phyloP scores from a whole-genome alignment of 2,329 filamentous ascomycete species.

The Reticulascus tulasneorum region DNA sequence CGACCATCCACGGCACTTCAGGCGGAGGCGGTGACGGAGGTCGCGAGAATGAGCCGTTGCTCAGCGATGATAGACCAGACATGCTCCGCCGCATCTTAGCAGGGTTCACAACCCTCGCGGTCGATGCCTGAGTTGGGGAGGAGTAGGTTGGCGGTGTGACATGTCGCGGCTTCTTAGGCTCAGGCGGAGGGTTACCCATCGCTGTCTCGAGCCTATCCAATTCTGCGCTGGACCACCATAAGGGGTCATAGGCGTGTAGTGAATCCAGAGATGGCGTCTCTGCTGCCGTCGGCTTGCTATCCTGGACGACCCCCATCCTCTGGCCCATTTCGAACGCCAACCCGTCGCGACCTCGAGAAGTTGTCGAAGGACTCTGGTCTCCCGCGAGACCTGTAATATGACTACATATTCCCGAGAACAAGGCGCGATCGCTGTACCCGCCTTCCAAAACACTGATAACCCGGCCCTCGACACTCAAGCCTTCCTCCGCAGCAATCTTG shows the following conservation, averaged over 20 bases:
- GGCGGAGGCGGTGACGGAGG: conserved; percentile 67
- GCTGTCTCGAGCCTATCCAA: conserved; percentile 67
- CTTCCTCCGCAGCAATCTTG: conserved; percentile 74
- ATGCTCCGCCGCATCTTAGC: conserved; percentile 61
- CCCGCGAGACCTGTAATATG: conserved; percentile 80
- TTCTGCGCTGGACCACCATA: conserved; percentile 66
- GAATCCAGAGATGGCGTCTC: conserved; percentile 20
- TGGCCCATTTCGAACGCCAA: conserved; percentile 57
- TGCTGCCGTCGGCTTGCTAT: conserved; percentile 23
- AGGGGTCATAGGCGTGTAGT: conserved; percentile 54
- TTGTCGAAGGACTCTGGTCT: conserved; percentile 32
- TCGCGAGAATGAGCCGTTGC: conserved; percentile 35
- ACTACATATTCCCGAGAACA: conserved; percentile 84
- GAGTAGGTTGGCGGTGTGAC: conserved; percentile 69
- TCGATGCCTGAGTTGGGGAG: conserved; percentile 83
- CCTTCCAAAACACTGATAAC: conserved; percentile 93
- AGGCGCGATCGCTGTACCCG: conserved; percentile 88
- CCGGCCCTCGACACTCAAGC: conserved; percentile 72
- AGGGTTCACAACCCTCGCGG: conserved; percentile 71
- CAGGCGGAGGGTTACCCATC: conserved; percentile 44
- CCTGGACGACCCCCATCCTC: conserved; percentile 38
- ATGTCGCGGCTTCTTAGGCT: conserved; percentile 50
- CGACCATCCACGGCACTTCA: conserved; percentile 79
- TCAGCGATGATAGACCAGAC: conserved; percentile 45
- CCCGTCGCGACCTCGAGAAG: conserved; percentile 30